Evolutionary conservation across 1,284 basidiomycete species (phyloP).

Genomic region (Heimioporus retisporus): DNA sequence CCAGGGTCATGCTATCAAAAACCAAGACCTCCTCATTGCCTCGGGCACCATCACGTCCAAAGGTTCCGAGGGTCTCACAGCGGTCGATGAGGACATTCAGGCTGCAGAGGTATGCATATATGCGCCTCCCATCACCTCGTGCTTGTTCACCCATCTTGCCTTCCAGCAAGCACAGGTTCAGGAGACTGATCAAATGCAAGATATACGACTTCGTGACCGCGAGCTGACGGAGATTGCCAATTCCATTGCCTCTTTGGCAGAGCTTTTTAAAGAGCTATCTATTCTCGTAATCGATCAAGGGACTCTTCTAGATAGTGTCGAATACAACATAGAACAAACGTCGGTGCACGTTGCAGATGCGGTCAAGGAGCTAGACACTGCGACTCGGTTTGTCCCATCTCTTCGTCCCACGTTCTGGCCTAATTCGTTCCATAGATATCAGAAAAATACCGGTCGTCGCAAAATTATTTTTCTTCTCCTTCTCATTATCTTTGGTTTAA

Average conservation of each 20-base stretch:
- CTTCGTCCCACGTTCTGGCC: slow-evolving; percentile 3
- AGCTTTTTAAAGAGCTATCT: slow-evolving; percentile 96
- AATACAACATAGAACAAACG: slow-evolving; percentile 98
- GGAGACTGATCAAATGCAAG: slow-evolving; percentile 49
- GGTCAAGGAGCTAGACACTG: slow-evolving; percentile 86
- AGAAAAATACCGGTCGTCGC: slow-evolving; percentile 92
- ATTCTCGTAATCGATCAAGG: slow-evolving; percentile 98
- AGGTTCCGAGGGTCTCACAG: slow-evolving; percentile 83
- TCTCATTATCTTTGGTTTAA: slow-evolving; percentile 89
- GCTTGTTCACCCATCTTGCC: slow-evolving; percentile 28
- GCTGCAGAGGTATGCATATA: slow-evolving; percentile 64
- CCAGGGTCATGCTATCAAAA: slow-evolving; percentile 95
- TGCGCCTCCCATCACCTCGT: slow-evolving; percentile 14
- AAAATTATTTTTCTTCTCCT: slow-evolving; percentile 94
- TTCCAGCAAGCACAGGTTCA: slow-evolving; percentile 52
- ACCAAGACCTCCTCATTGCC: slow-evolving; percentile 90
- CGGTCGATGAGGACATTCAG: slow-evolving; percentile 88
- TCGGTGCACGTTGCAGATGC: slow-evolving; percentile 86
- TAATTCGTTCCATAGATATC: slow-evolving; percentile 70
- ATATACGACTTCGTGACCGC: slow-evolving; percentile 74
- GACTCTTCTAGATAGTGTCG: slow-evolving; percentile 95
- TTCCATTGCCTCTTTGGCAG: slow-evolving; percentile 92
- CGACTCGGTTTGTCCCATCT: slow-evolving; percentile 70
- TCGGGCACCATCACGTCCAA: slow-evolving; percentile 86
- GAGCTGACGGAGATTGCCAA: slow-evolving; percentile 95